Base-by-base conservation (phyloP, 768 basidiomycete species). In the Tulasnella sp. region DNA sequence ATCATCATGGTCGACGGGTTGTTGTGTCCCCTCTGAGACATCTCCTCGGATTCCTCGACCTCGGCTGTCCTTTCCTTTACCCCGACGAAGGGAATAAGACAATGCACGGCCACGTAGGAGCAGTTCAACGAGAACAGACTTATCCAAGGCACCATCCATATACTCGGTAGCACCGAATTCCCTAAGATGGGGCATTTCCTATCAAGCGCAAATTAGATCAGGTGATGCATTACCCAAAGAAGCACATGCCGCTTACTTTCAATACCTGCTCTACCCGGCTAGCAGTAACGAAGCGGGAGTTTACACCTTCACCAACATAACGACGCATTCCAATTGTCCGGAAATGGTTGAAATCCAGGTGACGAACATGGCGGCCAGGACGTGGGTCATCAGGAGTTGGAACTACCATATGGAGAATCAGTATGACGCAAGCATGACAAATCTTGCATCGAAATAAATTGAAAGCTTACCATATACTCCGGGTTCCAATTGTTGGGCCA, bases 141-240 rank as follows among this genome's bases (percentile, higher is more conserved):
- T 69, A 10, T 82, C 86, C 35, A 99, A 71, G 0, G 93, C 82
- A 3, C 86, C 82, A 58, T 99, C 93, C 87, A 99, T 96, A 63
- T 96, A 99, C 64, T 99, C 93, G 2, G 93, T 96, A 4, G 89
- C 91, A n/a, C 92, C 92, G 57, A 99, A 89, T 7, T 79, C 74
- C 15, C 71, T 71, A 9, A 98, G 69, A 57, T 90, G 90, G 0
- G 89, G 87, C 67, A 82, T 79, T 74, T 93, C 89, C 88, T 92
- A 61, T 22, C 35, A 58, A 42, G 33, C 34, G 2, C 5, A 28
- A 44, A 33, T 33, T 47, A 53, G 34, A 40, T 32, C 42, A 25
- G 44, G 13, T 31, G 29, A 35, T 20, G 47, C 15, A 50, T 39
- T 20, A 49, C 48, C 39, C 47, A 27, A 48, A 2, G 5, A 27